Percentiles rank a stretch among this genome's conserved stretches.
Evolutionary conservation across 2,329 filamentous ascomycete genomes (phyloP).

Genomic region (Herpotrichia juniperi): DNA sequence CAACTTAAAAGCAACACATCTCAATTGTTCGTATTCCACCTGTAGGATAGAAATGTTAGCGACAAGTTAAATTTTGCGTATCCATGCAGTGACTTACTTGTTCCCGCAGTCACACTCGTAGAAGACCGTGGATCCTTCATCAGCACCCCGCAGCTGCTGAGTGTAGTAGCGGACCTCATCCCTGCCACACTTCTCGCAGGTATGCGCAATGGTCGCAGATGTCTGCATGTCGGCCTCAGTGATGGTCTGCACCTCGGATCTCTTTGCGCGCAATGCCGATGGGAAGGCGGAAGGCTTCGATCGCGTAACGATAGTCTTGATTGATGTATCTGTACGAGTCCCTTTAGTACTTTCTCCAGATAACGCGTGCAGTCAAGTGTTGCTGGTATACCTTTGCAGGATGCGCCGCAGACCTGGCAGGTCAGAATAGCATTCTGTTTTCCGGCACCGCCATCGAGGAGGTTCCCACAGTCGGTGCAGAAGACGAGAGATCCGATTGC

Average conservation of each 20-base stretch:
- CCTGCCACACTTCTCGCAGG: conserved; percentile 80
- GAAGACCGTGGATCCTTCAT: conserved; percentile 93
- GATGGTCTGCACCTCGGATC: conserved; percentile 82
- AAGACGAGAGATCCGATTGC: conserved; percentile 91
- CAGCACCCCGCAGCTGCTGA: conserved; percentile 86
- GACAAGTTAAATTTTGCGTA: conserved; percentile 1
- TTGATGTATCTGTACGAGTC: conserved; percentile 42
- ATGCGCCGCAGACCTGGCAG: conserved; percentile 85
- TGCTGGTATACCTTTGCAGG: conserved; percentile 72
- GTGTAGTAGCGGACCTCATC: conserved; percentile 85
- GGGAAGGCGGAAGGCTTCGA: conserved; percentile 93
- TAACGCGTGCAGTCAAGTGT: not conserved
- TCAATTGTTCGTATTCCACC: conserved; percentile 68
- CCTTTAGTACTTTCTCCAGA: not conserved
- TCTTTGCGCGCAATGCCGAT: conserved; percentile 83
- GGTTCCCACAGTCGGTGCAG: conserved; percentile 89
- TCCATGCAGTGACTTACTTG: conserved; percentile 63
- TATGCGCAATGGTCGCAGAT: conserved; percentile 70
- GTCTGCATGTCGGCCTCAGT: conserved; percentile 78
- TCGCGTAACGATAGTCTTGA: conserved; percentile 76
- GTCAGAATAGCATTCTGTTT: conserved; percentile 75
- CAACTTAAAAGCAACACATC: conserved; percentile 14
- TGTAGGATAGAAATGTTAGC: conserved; percentile 28
- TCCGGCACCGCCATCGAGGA: conserved; percentile 81
- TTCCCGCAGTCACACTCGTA: conserved; percentile 87